Evolutionary conservation across 2,329 filamentous ascomycete species (phyloP).

Genomic region (Tolypocladium ophioglossoides): DNA sequence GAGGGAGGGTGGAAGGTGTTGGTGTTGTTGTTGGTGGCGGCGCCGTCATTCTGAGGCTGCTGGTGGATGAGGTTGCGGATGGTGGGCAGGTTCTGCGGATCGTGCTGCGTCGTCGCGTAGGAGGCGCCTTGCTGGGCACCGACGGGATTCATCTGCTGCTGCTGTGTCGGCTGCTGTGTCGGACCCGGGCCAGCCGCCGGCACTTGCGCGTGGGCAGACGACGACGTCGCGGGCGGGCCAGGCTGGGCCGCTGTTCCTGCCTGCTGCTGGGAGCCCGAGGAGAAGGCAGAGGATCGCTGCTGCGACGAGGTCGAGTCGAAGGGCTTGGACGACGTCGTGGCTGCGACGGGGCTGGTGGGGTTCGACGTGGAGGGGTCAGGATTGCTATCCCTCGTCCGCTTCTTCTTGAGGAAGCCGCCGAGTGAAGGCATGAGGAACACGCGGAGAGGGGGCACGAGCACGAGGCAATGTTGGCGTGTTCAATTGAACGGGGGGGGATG

Average conservation of each 20-base stretch:
- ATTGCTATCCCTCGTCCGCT: slow-evolving; percentile 87
- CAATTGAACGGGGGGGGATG: not conserved
- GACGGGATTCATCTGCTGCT: slow-evolving; percentile 12
- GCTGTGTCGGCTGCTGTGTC: slow-evolving; percentile 13
- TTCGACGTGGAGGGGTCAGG: slow-evolving; percentile 58
- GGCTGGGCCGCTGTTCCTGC: slow-evolving; percentile 5
- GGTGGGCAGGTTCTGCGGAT: slow-evolving; percentile 62
- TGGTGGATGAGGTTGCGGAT: slow-evolving; percentile 75
- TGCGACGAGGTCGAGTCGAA: slow-evolving; percentile 29
- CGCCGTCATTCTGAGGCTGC: slow-evolving; percentile 30
- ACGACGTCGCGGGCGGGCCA: slow-evolving; percentile 7
- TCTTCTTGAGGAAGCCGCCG: slow-evolving; percentile 96
- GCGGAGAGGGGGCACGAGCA: slow-evolving; percentile 2
- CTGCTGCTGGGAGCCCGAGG: slow-evolving; percentile 8
- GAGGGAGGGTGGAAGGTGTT: slow-evolving; percentile 11
- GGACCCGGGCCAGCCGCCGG: slow-evolving; percentile 11
- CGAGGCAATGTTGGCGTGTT: slow-evolving; percentile 1
- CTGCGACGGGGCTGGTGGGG: slow-evolving; percentile 52
- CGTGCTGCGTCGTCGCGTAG: slow-evolving; percentile 23
- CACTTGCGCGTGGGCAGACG: slow-evolving; percentile 8
- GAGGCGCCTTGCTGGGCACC: slow-evolving; percentile 14
- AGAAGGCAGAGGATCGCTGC: slow-evolving; percentile 12
- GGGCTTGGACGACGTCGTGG: slow-evolving; percentile 38
- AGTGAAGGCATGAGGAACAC: slow-evolving; percentile 68
- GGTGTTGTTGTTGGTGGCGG: slow-evolving; percentile 7